Conservation (phyloP, 2,329 filamentous ascomycete species). For the Dactylellina parvicollis region DNA sequence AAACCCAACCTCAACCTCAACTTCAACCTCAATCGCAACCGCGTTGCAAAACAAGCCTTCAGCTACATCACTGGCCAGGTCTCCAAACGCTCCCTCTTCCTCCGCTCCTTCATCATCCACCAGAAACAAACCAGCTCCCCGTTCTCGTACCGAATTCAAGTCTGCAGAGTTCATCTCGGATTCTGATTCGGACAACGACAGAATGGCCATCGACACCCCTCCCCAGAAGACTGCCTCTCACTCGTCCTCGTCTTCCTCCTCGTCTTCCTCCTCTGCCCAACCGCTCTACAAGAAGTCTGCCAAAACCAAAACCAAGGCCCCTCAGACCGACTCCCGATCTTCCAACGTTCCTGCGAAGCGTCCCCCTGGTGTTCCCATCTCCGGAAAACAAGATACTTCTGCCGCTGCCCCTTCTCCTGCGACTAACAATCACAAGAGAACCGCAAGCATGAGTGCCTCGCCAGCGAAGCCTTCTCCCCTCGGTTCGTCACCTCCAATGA, state of each 20-base stretch:
- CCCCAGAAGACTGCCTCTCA: constrained; percentile 17
- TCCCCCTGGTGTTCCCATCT: constrained; percentile 21
- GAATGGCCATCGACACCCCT: constrained; percentile 36
- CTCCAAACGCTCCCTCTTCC: constrained; percentile 17
- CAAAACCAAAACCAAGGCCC: constrained; percentile 27
- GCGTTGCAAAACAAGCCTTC: neutral
- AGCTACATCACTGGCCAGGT: constrained; percentile 20
- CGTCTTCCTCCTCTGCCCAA: constrained; percentile 44
- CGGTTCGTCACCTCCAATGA: constrained; percentile 57
- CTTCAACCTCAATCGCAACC: neutral
- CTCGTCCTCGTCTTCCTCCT: constrained; percentile 35
- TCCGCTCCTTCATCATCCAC: constrained; percentile 25
- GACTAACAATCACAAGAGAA: constrained; percentile 37
- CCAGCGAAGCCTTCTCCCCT: constrained; percentile 58
- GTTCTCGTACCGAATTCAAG: constrained; percentile 27
- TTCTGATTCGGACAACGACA: constrained; percentile 49
- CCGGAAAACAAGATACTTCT: constrained; percentile 7
- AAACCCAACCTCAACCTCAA: constrained; percentile 19
- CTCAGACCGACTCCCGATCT: constrained; percentile 29
- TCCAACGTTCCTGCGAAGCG: constrained; percentile 37
- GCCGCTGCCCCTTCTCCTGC: constrained; percentile 15
- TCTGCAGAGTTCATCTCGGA: constrained; percentile 52
- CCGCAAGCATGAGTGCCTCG: constrained; percentile 56
- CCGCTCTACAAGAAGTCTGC: constrained; percentile 48
- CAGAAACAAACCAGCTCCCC: constrained; percentile 4